Conservation (phyloP, 495 filamentous ascomycete species). For the Lepraria neglecta region DNA sequence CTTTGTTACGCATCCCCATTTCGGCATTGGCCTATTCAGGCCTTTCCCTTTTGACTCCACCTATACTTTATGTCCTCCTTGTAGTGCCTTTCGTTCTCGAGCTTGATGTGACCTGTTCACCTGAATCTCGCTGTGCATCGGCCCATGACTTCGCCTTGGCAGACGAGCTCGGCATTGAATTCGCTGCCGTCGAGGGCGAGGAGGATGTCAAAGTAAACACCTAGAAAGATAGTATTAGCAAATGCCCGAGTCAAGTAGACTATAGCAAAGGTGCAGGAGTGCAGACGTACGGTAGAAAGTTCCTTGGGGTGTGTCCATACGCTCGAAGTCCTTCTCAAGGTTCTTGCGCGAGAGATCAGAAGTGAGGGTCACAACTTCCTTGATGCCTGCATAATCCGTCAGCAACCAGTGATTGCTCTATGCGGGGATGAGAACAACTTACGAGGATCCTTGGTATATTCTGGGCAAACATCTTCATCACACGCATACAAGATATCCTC, state of each 20-base stretch:
- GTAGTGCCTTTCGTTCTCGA: neutral
- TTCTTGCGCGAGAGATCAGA: constrained; percentile 97
- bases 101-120: constrained; percentile 25
- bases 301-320: constrained; percentile 98
- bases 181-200: constrained; percentile 95
- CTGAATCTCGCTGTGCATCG: constrained; percentile 84
- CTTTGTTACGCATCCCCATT: too few relatives aligned
- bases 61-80: neutral
- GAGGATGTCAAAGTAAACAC: constrained; percentile 70
- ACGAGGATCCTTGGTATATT: constrained; percentile 99
- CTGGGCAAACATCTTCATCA: constrained; percentile 95
- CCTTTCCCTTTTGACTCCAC: neutral
- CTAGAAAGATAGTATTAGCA: constrained; percentile 15
- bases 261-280: neutral
- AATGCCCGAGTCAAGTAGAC: neutral
- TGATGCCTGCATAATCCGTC: constrained; percentile 63
- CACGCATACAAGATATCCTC: constrained; percentile 98
- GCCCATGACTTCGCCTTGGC: constrained; percentile 98
- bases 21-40: too few relatives aligned
- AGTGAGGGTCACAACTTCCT: constrained; percentile 96
- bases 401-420: constrained; percentile 30
- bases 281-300: constrained; percentile 73
- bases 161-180: constrained; percentile 96
- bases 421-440: constrained; percentile 43
- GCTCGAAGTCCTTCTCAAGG: constrained; percentile 96